A percentile compares a stretch with the other conserved stretches of the same genome.
Evolutionary conservation across 2,329 filamentous ascomycete genomes (phyloP).

Genomic region (Monosporascus sp.): DNA sequence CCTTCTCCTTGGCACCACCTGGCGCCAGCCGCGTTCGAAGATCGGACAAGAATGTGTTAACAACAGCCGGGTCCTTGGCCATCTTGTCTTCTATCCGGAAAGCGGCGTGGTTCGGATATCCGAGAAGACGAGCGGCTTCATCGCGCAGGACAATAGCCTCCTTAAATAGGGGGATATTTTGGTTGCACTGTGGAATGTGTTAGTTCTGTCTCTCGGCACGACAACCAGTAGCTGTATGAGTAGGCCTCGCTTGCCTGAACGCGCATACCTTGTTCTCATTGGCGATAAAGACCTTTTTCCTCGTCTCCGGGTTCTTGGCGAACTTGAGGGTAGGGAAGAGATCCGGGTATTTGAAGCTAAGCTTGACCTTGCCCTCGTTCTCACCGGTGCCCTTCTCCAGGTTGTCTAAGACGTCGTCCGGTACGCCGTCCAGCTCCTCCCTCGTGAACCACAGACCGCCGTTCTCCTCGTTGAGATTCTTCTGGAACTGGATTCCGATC

Average conservation of each 20-base stretch:
- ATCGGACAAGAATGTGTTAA: slow-evolving; percentile 68
- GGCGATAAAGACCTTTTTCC: slow-evolving; percentile 63
- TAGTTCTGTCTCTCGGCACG: slow-evolving; percentile 6
- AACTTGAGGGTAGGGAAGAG: slow-evolving; percentile 75
- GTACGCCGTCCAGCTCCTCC: slow-evolving; percentile 70
- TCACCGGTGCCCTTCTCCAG: slow-evolving; percentile 68
- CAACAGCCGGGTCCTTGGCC: slow-evolving; percentile 69
- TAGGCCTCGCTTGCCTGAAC: too few species aligned
- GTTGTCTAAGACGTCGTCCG: slow-evolving; percentile 58
- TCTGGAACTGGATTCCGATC: slow-evolving; percentile 69
- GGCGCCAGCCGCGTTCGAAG: slow-evolving; percentile 60
- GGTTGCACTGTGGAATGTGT: slow-evolving; percentile 44
- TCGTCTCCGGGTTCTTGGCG: slow-evolving; percentile 62
- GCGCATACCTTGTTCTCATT: slow-evolving; percentile 69
- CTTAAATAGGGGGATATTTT: slow-evolving; percentile 68
- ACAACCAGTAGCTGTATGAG: neutral
- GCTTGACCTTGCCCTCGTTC: slow-evolving; percentile 67
- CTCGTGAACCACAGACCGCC: slow-evolving; percentile 74
- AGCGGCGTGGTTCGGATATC: slow-evolving; percentile 71
- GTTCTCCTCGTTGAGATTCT: slow-evolving; percentile 77
- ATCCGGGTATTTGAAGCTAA: slow-evolving; percentile 81
- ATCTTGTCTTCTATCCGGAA: slow-evolving; percentile 79
- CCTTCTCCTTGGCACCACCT: slow-evolving; percentile 65
- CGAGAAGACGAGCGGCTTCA: slow-evolving; percentile 69
- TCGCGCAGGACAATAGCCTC: slow-evolving; percentile 71